phyloP scores from a whole-genome alignment of 1,284 basidiomycete species.

The Malassezia nana region DNA sequence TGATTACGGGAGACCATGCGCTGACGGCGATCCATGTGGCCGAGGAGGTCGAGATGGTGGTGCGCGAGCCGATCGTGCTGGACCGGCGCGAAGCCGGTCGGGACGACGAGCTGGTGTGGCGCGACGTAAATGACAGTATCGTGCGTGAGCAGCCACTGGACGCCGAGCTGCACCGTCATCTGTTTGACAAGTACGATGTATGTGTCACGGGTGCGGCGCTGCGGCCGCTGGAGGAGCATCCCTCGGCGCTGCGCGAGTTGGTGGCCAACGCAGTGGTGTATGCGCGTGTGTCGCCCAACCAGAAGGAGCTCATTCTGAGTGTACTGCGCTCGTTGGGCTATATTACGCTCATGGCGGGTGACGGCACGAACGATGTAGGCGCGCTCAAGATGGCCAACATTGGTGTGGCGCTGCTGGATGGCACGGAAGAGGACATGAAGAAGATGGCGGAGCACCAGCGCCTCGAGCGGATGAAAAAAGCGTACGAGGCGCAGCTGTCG shows the following conservation, averaged over 20 bases:
- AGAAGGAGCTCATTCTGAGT: conserved; percentile 46
- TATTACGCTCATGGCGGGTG: conserved; percentile 47
- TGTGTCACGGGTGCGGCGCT: conserved; percentile 46
- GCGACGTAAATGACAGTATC: conserved; percentile 33
- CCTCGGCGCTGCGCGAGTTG: conserved; percentile 33
- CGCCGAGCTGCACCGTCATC: conserved; percentile 31
- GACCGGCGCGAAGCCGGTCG: conserved; percentile 34
- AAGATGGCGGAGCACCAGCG: conserved; percentile 46
- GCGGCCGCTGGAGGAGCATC: conserved; percentile 33
- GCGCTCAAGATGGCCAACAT: conserved; percentile 48
- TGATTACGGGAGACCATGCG: conserved; percentile 49
- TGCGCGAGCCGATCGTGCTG: conserved; percentile 42
- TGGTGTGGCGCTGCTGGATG: conserved; percentile 45
- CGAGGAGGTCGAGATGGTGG: conserved; percentile 45
- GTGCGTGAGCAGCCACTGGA: conserved; percentile 31
- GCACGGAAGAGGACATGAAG: conserved; percentile 40
- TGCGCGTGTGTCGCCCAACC: conserved; percentile 44
- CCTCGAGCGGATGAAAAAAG: conserved; percentile 46
- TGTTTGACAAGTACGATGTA: conserved; percentile 46
- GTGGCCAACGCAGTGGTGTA: conserved; percentile 47
- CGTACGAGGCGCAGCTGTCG: conserved; percentile 43
- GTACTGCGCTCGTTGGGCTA: conserved; percentile 42
- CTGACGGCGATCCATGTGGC: conserved; percentile 46
- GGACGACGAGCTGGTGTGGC: conserved; percentile 39
- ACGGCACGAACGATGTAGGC: conserved; percentile 48